Evolutionary conservation across 2,329 filamentous ascomycete species (phyloP).

Genomic region (Lecanosticta acicola): DNA sequence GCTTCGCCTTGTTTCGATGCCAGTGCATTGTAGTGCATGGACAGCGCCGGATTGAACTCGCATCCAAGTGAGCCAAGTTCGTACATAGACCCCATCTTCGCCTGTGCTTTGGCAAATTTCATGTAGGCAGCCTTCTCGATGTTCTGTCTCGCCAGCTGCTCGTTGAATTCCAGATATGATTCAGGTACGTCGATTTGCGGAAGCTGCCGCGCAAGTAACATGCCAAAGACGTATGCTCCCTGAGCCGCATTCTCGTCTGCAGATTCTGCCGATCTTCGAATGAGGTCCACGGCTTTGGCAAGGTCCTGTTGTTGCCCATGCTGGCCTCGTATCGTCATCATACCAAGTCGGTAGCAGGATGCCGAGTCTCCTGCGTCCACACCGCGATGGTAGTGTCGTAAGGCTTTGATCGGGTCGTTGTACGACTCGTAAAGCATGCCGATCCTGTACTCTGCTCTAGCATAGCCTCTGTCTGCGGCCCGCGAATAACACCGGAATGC

Average conservation of each 20-base stretch:
- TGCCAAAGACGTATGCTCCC: conserved; percentile 81
- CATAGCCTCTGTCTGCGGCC: conserved; percentile 80
- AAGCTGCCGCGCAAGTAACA: conserved; percentile 84
- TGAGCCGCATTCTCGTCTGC: conserved; percentile 96
- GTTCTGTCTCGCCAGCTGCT: conserved; percentile 71
- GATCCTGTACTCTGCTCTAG: conserved; percentile 89
- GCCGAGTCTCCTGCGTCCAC: conserved; percentile 79
- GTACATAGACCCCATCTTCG: conserved; percentile 95
- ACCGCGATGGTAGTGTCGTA: conserved; percentile 82
- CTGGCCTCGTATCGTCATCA: conserved; percentile 95
- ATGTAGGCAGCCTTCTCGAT: conserved; percentile 96
- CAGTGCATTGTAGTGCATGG: conserved; percentile 90
- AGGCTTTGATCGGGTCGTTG: conserved; percentile 84
- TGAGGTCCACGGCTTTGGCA: conserved; percentile 69
- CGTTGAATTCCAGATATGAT: conserved; percentile 62
- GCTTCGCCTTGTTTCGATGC: conserved; percentile 87
- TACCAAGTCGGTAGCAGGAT: conserved; percentile 78
- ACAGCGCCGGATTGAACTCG: conserved; percentile 88
- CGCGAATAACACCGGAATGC: conserved; percentile 81
- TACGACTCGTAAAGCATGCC: conserved; percentile 97
- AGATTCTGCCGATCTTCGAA: conserved; percentile 73
- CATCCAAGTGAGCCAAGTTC: conserved; percentile 91
- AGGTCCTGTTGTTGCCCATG: conserved; percentile 84
- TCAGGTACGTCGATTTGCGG: conserved; percentile 84
- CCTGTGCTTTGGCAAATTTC: conserved; percentile 90